Base-by-base conservation (phyloP, 352 stramenopile species). In the Saprolegnia diclina region DNA sequence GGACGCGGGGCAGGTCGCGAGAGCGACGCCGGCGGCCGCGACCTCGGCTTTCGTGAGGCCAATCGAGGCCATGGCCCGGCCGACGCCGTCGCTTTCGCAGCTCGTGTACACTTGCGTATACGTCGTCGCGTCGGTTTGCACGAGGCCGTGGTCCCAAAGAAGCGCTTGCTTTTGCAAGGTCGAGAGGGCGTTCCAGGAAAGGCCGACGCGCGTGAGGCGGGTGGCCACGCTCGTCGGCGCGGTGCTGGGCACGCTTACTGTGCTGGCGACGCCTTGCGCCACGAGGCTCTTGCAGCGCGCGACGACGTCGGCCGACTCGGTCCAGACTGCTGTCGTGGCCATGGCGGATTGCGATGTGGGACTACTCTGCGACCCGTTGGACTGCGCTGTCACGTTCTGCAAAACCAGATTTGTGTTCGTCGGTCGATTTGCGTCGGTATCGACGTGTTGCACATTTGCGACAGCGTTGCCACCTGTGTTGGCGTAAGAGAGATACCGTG, bases 51-150 rank as follows among this genome's bases (percentile, higher is more conserved):
- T 69, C 32, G 63, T 37, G n/a, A 69, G 13, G 18, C 18, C 24
- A 38, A 69, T 57, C 44, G 53, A 42, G 11, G 10, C 63, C 63
- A 69, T 69, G 6, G 63, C 29, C 26, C 7, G 29, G 48, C 63
- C 63, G 5, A 14, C 21, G 29, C 63, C 46, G 11, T 32, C 22
- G 19, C 19, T 45, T 10, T 53, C 22, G 22, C 63, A 69, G 19
- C 22, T 21, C 37, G 63, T 69, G 45, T 69, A 69, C 7, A 69
- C 63, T 22, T 69, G 63, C 22, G 53, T 22, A 9, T 48, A 53
- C 21, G 32, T 61, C 18, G 14, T 37, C 19, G 63, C 35, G 40
- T 52, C 63, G 42, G 42, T 48, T 10, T 48, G 57, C n/a, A 66
- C 57, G 53, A 66, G n/a, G 13, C 57, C 57, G 37, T 35, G 24